phyloP scores from a whole-genome alignment of 116 monocot species.

The Cymodocea nodosa region DNA sequence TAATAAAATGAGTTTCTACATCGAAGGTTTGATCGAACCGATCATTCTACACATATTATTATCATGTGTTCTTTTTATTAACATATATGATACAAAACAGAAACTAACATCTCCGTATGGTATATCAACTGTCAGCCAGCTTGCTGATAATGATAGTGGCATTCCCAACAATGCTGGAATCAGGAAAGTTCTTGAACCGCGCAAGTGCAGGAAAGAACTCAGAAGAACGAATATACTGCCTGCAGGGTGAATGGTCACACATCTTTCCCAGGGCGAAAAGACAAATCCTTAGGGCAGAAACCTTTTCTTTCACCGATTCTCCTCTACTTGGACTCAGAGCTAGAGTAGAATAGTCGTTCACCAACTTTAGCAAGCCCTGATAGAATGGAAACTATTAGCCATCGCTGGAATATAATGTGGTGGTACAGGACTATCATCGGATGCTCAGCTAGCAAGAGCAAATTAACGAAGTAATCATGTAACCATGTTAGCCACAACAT shows the following conservation, averaged over 20 bases:
- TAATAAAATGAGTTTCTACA: no score
- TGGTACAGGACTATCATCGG: not conserved
- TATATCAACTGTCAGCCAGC: constrained; percentile 15
- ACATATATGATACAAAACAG: no score
- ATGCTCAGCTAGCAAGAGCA: not conserved
- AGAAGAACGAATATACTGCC: constrained; percentile 49
- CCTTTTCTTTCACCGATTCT: constrained; percentile 50
- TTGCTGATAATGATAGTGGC: constrained; percentile 46
- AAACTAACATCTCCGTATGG: not conserved
- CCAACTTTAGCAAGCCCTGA: constrained; percentile 79
- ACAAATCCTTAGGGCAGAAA: constrained; percentile 60
- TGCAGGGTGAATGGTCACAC: constrained; percentile 75
- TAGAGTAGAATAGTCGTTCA: constrained; percentile 39
- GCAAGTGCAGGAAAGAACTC: constrained; percentile 40
- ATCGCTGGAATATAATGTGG: not conserved
- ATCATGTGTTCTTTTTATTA: no score
- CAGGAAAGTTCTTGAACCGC: constrained; percentile 49
- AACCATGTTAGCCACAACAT: not conserved
- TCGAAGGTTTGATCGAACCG: no score
- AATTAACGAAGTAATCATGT: not conserved
- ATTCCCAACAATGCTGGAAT: constrained; percentile 48
- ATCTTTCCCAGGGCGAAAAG: constrained; percentile 88
- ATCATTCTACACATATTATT: no score
- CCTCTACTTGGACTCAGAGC: constrained; percentile 65
- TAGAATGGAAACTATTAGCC: constrained; percentile 1